Evolutionary conservation across 2,329 filamentous ascomycete genomes (phyloP).

Genomic region (Epichloe coenophiala): DNA sequence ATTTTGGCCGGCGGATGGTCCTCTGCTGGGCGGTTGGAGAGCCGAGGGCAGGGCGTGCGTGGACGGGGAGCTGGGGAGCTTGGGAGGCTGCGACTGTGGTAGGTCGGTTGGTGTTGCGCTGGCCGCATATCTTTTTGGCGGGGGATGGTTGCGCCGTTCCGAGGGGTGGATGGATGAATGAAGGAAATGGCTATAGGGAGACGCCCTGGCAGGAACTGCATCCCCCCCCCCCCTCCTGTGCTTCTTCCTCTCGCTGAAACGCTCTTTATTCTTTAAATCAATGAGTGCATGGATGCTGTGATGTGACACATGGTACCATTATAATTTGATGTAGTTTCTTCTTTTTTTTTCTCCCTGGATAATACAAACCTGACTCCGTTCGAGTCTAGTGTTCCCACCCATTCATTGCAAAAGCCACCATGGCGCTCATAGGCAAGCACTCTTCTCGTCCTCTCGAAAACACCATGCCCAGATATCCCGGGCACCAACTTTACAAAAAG

Average conservation of each 20-base stretch:
- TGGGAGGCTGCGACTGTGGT: too few relatives aligned
- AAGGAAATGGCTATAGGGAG: background rate
- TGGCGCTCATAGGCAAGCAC: slow-evolving; percentile 11
- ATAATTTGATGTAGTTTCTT: background rate
- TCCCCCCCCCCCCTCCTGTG: too few relatives aligned
- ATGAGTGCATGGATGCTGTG: too few relatives aligned
- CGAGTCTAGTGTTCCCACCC: too few relatives aligned
- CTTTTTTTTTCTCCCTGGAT: background rate
- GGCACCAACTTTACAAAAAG: background rate
- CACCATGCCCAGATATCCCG: background rate
- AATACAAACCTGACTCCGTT: too few relatives aligned
- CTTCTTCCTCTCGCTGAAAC: too few relatives aligned
- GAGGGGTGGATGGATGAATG: slow-evolving; percentile 5
- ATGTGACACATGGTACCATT: too few relatives aligned
- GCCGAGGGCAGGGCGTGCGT: background rate
- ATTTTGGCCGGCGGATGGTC: slow-evolving; percentile 27
- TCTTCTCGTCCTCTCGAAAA: background rate
- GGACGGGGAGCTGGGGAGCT: background rate
- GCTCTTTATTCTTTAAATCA: too few relatives aligned
- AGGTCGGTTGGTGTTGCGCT: background rate
- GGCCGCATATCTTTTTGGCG: slow-evolving; percentile 6
- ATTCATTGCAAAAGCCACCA: slow-evolving; percentile 5
- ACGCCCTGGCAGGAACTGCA: too few relatives aligned
- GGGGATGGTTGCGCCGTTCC: slow-evolving; percentile 22
- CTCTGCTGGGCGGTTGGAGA: background rate